Percentiles rank a stretch among this genome's conserved stretches.
Conservation (phyloP, 257 asterid genomes). For the Petunia axillaris region DNA sequence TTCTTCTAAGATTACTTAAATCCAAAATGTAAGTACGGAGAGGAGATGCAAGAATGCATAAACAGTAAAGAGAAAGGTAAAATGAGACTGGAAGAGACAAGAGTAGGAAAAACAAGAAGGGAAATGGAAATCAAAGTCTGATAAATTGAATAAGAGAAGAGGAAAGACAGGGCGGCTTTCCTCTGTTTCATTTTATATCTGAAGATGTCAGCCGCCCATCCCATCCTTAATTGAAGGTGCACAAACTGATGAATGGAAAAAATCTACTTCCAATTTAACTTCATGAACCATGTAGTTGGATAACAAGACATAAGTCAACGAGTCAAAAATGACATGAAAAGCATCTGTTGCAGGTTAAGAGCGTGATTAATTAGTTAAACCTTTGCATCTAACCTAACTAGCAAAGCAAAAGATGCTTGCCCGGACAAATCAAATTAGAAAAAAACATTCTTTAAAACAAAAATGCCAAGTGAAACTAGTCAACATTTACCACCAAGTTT, state of each 20-base stretch:
- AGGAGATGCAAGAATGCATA: not conserved
- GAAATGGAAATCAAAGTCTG: not conserved
- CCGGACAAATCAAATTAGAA: slow-evolving; percentile 10
- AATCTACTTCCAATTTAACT: not conserved
- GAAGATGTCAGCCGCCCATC: not conserved
- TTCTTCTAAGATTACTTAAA: not conserved
- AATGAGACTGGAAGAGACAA: not conserved
- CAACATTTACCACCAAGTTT: slow-evolving; percentile 71
- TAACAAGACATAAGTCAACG: not conserved
- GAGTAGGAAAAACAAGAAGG: not conserved
- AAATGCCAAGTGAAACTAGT: slow-evolving; percentile 4
- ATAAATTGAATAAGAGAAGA: not conserved
- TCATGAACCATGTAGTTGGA: not conserved
- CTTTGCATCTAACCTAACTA: not conserved
- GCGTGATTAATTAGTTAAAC: not conserved
- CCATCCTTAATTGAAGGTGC: not conserved
- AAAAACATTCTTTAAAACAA: not conserved
- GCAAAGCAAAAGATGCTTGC: not conserved
- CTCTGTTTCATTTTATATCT: not conserved
- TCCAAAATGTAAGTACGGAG: not conserved
- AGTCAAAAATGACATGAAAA: not conserved
- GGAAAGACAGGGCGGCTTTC: not conserved
- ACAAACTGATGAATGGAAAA: not conserved
- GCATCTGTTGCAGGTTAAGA: not conserved
- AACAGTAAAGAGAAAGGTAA: slow-evolving; percentile 4